Conservation (phyloP, 345 rosid genomes). For the Acer yangbiense region DNA sequence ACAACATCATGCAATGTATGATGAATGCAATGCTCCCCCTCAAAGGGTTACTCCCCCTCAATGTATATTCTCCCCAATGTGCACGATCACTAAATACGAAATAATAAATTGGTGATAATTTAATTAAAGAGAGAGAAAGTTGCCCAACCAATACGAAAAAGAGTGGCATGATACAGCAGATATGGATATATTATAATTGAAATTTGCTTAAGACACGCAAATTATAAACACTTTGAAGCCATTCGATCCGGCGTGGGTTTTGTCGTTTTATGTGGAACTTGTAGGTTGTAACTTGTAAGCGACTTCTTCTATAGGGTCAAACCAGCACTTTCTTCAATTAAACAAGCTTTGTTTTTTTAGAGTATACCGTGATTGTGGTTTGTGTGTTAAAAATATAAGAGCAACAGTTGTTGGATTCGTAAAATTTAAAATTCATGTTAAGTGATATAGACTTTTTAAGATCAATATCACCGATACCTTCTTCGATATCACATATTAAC, state of each 20-base stretch:
- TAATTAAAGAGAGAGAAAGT: conserved; percentile 2
- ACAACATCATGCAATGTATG: no score
- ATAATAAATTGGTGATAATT: background rate
- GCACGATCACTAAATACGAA: background rate
- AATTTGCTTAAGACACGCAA: conserved; percentile 9
- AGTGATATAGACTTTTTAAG: background rate
- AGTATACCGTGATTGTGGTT: background rate
- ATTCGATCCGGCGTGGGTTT: conserved; percentile 8
- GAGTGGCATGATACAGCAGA: background rate
- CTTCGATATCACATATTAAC: background rate
- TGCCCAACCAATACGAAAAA: background rate
- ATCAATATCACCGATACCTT: background rate
- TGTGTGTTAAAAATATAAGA: background rate
- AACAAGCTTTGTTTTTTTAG: background rate
- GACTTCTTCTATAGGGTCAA: conserved; percentile 3
- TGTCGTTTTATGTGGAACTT: background rate
- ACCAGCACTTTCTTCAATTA: conserved; percentile 11
- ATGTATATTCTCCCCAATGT: no score
- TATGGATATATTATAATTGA: background rate
- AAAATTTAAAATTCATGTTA: background rate
- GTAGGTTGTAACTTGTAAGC: background rate
- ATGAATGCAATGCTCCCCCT: no score
- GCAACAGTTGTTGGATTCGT: background rate
- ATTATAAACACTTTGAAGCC: background rate
- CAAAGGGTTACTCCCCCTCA: no score